Evolutionary conservation across 108 stramenopile genomes (phyloP).

Genomic region (Skeletonema costatum): DNA sequence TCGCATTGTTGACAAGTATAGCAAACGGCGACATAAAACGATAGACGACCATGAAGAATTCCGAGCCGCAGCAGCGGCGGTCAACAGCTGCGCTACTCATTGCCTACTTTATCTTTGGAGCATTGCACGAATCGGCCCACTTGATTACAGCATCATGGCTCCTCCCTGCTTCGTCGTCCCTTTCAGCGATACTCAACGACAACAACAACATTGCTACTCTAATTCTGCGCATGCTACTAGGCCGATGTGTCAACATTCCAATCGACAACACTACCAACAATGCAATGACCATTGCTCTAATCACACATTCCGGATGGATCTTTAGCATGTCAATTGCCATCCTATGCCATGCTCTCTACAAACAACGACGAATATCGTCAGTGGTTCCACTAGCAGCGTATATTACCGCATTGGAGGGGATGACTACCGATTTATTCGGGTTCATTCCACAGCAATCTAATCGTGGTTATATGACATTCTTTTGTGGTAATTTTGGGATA

Average conservation of each 20-base stretch:
- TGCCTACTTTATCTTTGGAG: slow-evolving; percentile 62
- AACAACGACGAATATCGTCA: neutral
- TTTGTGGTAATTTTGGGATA: slow-evolving; percentile 85
- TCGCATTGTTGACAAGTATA: too few relatives aligned
- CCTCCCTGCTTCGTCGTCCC: neutral
- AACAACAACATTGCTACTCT: neutral
- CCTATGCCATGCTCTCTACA: slow-evolving; percentile 17
- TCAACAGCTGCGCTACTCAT: slow-evolving; percentile 1
- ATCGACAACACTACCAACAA: neutral
- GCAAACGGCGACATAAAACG: neutral
- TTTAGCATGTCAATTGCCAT: slow-evolving; percentile 52
- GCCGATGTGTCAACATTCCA: slow-evolving; percentile 20
- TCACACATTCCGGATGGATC: slow-evolving; percentile 62
- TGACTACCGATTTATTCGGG: slow-evolving; percentile 66
- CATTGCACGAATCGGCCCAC: slow-evolving; percentile 63
- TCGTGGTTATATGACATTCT: slow-evolving; percentile 19
- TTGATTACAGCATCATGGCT: slow-evolving; percentile 34
- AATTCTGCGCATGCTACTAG: slow-evolving; percentile 19
- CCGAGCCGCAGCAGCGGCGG: neutral
- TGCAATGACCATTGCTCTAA: neutral
- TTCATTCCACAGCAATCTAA: slow-evolving; percentile 18
- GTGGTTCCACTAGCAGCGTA: slow-evolving; percentile 46
- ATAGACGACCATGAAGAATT: neutral
- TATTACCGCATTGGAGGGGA: slow-evolving; percentile 66
- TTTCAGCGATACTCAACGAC: neutral